phyloP scores from a whole-genome alignment of 2,329 filamentous ascomycete species.

The Mollisiaceae sp. region DNA sequence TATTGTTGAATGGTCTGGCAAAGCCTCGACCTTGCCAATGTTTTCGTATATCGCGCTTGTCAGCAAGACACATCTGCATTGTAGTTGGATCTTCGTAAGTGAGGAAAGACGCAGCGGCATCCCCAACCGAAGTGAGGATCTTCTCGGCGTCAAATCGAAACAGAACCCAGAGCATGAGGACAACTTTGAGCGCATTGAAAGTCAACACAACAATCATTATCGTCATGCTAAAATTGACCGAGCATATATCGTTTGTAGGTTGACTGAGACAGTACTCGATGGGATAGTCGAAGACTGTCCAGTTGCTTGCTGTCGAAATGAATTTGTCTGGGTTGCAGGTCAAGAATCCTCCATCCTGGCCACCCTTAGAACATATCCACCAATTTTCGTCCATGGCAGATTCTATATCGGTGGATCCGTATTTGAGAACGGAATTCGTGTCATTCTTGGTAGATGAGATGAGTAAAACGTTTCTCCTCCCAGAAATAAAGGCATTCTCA shows the following conservation, averaged over 20 bases:
- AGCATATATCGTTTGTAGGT: constrained; percentile 13
- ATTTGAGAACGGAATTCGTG: constrained; percentile 18
- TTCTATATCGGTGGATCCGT: constrained; percentile 4
- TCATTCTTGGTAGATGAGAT: constrained; percentile 19
- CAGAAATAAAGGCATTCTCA: constrained; percentile 15
- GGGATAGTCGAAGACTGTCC: constrained; percentile 18
- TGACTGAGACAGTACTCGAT: constrained; percentile 23
- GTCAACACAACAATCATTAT: constrained; percentile 19
- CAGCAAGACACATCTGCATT: constrained; percentile 22
- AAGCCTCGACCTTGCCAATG: constrained; percentile 18
- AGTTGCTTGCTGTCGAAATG: constrained; percentile 13
- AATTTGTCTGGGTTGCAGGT: constrained; percentile 15
- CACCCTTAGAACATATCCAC: constrained; percentile 16
- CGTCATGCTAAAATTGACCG: constrained; percentile 17
- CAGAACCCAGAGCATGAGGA: constrained; percentile 21
- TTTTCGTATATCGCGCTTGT: constrained; percentile 15
- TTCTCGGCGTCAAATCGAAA: constrained; percentile 21
- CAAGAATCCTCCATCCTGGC: constrained; percentile 12
- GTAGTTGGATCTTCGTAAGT: constrained; percentile 16
- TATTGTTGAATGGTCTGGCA: constrained; percentile 17
- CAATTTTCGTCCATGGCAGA: constrained; percentile 5
- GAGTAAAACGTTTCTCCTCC: constrained; percentile 17
- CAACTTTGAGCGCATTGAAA: constrained; percentile 23
- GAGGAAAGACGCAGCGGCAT: constrained; percentile 21
- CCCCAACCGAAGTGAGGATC: constrained; percentile 14